A percentile compares a stretch with the other conserved stretches of the same genome.
These are phyloP conservation scores for Naematelia aurantialba DNA, from an alignment of 768 basidiomycete genomes.

Conservation along the genomic window DNA sequence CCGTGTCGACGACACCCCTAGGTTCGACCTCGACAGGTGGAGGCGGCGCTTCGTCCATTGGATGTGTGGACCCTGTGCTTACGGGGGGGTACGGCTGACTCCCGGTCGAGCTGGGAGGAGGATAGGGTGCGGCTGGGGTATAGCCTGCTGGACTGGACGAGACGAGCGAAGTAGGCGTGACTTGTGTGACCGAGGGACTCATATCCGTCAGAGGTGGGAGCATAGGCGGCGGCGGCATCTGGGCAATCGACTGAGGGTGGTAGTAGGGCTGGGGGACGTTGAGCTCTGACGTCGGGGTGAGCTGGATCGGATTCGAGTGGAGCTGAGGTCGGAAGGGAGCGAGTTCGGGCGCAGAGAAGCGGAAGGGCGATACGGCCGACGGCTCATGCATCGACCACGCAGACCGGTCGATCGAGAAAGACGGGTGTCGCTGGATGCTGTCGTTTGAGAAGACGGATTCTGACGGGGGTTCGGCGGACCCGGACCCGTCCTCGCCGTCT, in stretches of 20 bases:
- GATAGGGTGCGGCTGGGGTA: background rate
- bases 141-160: slow-evolving; percentile 2
- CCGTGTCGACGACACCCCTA: background rate
- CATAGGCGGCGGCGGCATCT: background rate
- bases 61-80: background rate
- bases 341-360: background rate
- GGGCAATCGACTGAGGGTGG: background rate
- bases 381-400: background rate
- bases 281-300: slow-evolving; percentile 14
- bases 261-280: slow-evolving; percentile 1
- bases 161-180: slow-evolving; percentile 1
- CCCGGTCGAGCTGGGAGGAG: background rate
- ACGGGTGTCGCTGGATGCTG: background rate
- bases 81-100: background rate
- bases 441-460: background rate
- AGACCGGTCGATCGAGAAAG: background rate
- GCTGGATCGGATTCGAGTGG: slow-evolving; percentile 7
- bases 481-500: slow-evolving; percentile 4
- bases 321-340: slow-evolving; percentile 6
- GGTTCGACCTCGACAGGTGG: no score
- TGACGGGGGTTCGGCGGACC: background rate
- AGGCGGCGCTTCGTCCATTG: background rate
- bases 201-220: slow-evolving; percentile 2
- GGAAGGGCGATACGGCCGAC: background rate
- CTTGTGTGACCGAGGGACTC: background rate